Evolutionary conservation across 306 rosid species (phyloP).

Genomic region (Quercus gilva): DNA sequence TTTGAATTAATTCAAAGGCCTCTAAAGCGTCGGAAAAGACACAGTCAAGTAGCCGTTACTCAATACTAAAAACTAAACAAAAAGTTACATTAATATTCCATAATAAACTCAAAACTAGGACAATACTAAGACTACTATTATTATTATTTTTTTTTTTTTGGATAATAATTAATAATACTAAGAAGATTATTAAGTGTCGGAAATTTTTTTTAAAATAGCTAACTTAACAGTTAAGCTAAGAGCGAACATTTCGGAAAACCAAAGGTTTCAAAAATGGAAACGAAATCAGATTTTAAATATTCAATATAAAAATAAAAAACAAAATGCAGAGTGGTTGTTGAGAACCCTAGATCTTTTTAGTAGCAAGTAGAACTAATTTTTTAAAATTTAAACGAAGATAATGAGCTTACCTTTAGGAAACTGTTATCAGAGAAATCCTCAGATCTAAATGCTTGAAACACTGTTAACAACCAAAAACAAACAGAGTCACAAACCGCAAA

Average conservation of each 20-base stretch:
- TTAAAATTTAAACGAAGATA: not conserved
- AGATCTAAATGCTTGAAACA: slow-evolving; percentile 54
- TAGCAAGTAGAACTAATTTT: slow-evolving; percentile 6
- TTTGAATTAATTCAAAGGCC: slow-evolving; percentile 41
- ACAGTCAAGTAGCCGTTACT: slow-evolving; percentile 57
- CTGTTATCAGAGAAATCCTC: slow-evolving; percentile 1
- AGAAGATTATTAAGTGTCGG: not conserved
- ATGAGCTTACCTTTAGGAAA: not conserved
- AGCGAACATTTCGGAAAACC: not conserved
- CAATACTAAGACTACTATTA: not conserved
- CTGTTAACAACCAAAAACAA: not conserved
- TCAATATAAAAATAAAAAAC: not conserved
- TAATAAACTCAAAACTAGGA: slow-evolving; percentile 33
- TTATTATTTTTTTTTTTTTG: too few relatives aligned
- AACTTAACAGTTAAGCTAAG: not conserved
- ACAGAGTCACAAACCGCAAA: slow-evolving; percentile 16
- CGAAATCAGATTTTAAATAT: slow-evolving; percentile 5
- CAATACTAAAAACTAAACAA: slow-evolving; percentile 10
- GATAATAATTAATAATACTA: not conserved
- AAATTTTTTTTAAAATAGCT: not conserved
- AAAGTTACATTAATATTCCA: slow-evolving; percentile 45
- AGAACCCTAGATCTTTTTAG: slow-evolving; percentile 25
- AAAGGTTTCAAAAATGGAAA: slow-evolving; percentile 14
- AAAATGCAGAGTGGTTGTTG: slow-evolving; percentile 16
- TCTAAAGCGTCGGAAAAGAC: slow-evolving; percentile 61